Conservation (phyloP, 768 basidiomycete species). For the Podaxis sp. region DNA sequence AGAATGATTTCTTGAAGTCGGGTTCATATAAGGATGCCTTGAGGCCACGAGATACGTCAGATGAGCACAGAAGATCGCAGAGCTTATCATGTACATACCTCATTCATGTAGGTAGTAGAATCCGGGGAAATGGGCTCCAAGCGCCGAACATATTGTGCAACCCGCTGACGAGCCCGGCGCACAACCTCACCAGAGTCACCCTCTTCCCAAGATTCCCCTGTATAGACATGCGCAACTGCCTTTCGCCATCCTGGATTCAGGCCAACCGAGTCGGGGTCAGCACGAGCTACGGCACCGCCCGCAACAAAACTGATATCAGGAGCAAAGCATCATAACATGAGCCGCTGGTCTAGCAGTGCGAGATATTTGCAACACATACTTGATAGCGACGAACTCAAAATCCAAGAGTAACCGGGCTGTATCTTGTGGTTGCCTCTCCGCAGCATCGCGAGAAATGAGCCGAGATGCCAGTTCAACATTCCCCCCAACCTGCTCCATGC, state of each 20-base stretch:
- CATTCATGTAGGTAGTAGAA: slow-evolving; percentile 47
- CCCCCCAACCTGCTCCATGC: slow-evolving; percentile 22
- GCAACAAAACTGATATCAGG: not conserved
- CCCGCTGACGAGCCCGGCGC: slow-evolving; percentile 16
- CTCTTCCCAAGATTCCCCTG: not conserved
- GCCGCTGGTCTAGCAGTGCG: not conserved
- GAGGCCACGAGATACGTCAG: not conserved
- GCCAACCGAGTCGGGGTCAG: slow-evolving; percentile 37
- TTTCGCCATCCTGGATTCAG: slow-evolving; percentile 50
- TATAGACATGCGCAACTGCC: slow-evolving; percentile 33
- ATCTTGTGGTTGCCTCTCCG: slow-evolving; percentile 24
- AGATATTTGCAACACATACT: slow-evolving; percentile 20
- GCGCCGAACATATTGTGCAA: slow-evolving; percentile 1
- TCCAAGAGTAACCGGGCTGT: slow-evolving; percentile 26
- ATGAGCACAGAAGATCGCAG: not conserved
- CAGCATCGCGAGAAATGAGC: slow-evolving; percentile 30
- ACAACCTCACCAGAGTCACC: slow-evolving; percentile 21
- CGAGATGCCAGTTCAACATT: slow-evolving; percentile 32
- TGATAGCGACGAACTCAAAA: slow-evolving; percentile 21
- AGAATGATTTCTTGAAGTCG: slow-evolving; percentile 41
- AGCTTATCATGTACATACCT: slow-evolving; percentile 30
- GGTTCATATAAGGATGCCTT: slow-evolving; percentile 44
- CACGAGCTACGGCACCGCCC: slow-evolving; percentile 19
- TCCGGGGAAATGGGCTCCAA: slow-evolving; percentile 29
- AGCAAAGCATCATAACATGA: slow-evolving; percentile 24